phyloP scores from a whole-genome alignment of 768 basidiomycete species.

The Pleurotus sapidus region DNA sequence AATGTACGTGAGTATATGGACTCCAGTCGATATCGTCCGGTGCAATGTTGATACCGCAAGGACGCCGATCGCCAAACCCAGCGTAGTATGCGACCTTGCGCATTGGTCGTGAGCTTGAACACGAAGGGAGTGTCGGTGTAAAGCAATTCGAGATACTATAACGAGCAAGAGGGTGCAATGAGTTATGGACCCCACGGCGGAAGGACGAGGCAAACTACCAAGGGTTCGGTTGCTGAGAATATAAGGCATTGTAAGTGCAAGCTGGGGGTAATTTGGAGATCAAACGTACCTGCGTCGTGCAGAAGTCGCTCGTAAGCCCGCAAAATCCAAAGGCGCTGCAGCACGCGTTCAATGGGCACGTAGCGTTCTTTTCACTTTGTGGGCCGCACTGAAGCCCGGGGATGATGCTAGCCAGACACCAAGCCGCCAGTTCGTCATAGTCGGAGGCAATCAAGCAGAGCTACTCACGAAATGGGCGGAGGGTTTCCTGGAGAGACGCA shows the following conservation, averaged over 20 bases:
- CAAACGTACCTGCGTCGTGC: slow-evolving; percentile 12
- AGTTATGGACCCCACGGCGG: not conserved
- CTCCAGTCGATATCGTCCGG: slow-evolving; percentile 14
- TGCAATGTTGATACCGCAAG: slow-evolving; percentile 7
- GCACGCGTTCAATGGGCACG: slow-evolving; percentile 21
- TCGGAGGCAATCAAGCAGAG: not conserved
- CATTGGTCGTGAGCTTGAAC: slow-evolving; percentile 3
- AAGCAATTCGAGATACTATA: slow-evolving; percentile 12
- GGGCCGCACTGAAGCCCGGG: slow-evolving; percentile 20
- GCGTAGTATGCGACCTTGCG: slow-evolving; percentile 20
- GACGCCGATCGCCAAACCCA: slow-evolving; percentile 15
- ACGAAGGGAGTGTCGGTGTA: slow-evolving; percentile 10
- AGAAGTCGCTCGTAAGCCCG: slow-evolving; percentile 21
- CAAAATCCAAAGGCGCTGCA: slow-evolving; percentile 24
- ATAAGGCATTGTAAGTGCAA: not conserved
- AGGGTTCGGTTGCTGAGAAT: slow-evolving; percentile 10
- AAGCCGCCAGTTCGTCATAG: too few relatives aligned
- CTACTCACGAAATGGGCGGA: slow-evolving; percentile 17
- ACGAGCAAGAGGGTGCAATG: not conserved
- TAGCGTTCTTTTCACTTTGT: slow-evolving; percentile 14
- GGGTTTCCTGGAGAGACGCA: slow-evolving; percentile 20
- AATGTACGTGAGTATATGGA: slow-evolving; percentile 14
- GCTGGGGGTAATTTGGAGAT: not conserved
- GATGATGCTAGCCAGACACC: slow-evolving; percentile 10
- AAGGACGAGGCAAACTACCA: not conserved